These are phyloP conservation scores for Trichomonascus vanleenenianus DNA, from an alignment of 805 yeast genomes.

Conservation along the genomic window DNA sequence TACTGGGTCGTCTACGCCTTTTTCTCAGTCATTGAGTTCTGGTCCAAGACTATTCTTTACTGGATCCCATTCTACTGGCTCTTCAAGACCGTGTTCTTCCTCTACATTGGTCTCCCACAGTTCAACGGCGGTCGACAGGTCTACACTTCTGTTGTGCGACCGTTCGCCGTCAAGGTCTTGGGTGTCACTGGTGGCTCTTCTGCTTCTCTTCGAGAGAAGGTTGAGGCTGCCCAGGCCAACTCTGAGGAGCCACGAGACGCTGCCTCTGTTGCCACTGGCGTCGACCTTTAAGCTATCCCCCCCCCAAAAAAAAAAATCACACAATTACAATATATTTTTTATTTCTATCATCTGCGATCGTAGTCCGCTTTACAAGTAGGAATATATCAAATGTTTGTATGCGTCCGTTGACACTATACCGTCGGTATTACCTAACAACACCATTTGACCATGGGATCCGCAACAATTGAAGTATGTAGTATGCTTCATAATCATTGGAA, in stretches of 20 bases:
- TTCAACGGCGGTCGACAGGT: constrained; percentile 79
- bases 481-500: too few species aligned
- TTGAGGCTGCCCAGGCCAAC: constrained; percentile 18
- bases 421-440: too few species aligned
- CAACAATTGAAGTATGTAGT: too few species aligned
- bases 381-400: too few species aligned
- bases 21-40: constrained; percentile 86
- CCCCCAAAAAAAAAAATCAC: too few species aligned
- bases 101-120: constrained; percentile 82
- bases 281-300: constrained; percentile 12
- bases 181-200: constrained; percentile 23
- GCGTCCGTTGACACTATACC: too few species aligned
- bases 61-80: constrained; percentile 97
- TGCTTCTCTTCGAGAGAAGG: constrained; percentile 26
- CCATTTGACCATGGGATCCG: too few species aligned
- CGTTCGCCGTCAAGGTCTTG: constrained; percentile 37
- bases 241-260: not conserved
- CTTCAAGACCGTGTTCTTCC: constrained; percentile 78
- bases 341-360: too few species aligned
- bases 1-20: constrained; percentile 98
- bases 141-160: constrained; percentile 58
- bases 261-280: constrained; percentile 14
- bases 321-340: too few species aligned
- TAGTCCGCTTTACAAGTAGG: too few species aligned
- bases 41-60: constrained; percentile 88